Evolutionary conservation across 331 rosid species (phyloP).

Genomic region (Ulmus americana): DNA sequence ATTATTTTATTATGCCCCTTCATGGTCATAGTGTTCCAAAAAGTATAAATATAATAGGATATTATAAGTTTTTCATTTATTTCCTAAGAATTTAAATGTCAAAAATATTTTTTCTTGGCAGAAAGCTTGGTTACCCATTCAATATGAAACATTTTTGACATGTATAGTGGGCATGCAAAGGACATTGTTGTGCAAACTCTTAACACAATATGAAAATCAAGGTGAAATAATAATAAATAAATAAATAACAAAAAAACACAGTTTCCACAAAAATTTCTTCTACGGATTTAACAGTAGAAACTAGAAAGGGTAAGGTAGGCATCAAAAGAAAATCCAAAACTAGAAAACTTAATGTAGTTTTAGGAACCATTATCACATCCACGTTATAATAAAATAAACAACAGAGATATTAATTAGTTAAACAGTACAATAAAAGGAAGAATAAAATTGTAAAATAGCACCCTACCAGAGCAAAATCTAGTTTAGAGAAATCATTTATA

Average conservation of each 20-base stretch:
- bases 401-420: background rate
- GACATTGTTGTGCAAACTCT: background rate
- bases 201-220: background rate
- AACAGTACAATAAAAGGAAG: background rate
- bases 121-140: background rate
- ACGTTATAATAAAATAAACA: too few species aligned
- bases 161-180: background rate
- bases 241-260: background rate
- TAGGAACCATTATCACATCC: background rate
- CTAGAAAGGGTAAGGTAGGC: background rate
- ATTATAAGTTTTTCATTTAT: too few species aligned
- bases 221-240: background rate
- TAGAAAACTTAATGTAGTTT: background rate
- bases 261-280: background rate
- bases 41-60: too few species aligned
- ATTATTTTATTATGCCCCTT: background rate
- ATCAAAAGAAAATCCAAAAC: background rate
- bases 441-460: background rate
- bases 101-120: background rate
- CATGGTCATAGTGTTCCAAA: too few species aligned
- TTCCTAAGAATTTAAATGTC: too few species aligned
- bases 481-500: background rate
- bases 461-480: background rate
- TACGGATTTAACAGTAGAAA: background rate
- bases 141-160: background rate